These are phyloP conservation scores for Cutaneotrichosporon mucoides DNA, from an alignment of 1,284 basidiomycete species.

Conservation along the genomic window DNA sequence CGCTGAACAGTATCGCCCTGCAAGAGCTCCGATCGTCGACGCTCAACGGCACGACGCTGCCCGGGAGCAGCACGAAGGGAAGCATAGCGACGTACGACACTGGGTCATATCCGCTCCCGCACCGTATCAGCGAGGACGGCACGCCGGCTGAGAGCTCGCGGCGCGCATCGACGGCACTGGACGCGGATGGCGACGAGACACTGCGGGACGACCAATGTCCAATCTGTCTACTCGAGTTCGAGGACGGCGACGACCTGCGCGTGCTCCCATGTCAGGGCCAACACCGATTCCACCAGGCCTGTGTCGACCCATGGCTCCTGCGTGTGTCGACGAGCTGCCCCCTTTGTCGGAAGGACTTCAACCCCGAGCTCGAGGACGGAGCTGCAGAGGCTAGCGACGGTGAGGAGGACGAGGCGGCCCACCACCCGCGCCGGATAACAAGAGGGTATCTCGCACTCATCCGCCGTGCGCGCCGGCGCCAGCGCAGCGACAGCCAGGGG, in stretches of 20 bases:
- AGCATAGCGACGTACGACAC: neutral
- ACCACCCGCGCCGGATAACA: slow-evolving; percentile 28
- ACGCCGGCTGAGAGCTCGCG: neutral
- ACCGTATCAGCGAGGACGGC: neutral
- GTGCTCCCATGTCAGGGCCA: slow-evolving; percentile 83
- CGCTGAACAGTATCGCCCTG: slow-evolving; percentile 2
- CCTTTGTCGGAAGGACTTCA: slow-evolving; percentile 68
- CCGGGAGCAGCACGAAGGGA: slow-evolving; percentile 2
- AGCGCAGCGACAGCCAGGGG: neutral
- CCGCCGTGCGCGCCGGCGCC: slow-evolving; percentile 30
- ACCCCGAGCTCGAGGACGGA: slow-evolving; percentile 23
- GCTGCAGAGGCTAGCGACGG: neutral
- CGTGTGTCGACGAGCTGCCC: slow-evolving; percentile 87
- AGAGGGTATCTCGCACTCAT: slow-evolving; percentile 45
- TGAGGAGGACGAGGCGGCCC: slow-evolving; percentile 22
- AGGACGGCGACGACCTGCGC: slow-evolving; percentile 83
- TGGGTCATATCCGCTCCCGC: neutral
- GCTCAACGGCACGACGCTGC: neutral
- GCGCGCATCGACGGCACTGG: neutral
- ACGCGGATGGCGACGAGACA: neutral
- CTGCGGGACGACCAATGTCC: slow-evolving; percentile 70
- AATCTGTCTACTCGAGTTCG: slow-evolving; percentile 88
- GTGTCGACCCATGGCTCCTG: slow-evolving; percentile 57
- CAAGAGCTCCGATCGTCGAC: slow-evolving; percentile 3
- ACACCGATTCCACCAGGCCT: slow-evolving; percentile 74